Evolutionary conservation across 768 basidiomycete species (phyloP).

Genomic region (Phaeotremella fagi): DNA sequence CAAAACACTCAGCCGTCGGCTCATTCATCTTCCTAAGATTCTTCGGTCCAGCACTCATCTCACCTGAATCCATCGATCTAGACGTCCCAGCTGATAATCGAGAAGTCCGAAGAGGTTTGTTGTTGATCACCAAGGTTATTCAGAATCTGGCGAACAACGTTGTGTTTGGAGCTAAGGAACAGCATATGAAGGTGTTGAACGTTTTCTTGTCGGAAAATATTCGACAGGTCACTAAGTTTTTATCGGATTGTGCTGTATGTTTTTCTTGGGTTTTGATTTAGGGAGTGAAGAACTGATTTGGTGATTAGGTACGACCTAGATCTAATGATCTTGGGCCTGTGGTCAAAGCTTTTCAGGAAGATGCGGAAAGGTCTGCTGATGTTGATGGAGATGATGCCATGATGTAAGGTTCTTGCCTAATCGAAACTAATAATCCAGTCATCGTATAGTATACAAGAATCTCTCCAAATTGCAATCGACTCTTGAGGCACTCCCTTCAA

Average conservation of each 20-base stretch:
- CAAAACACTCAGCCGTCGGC: slow-evolving; percentile 50
- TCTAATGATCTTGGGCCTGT: slow-evolving; percentile 21
- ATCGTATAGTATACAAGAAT: slow-evolving; percentile 29
- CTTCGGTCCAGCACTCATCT: slow-evolving; percentile 83
- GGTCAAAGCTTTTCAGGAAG: slow-evolving; percentile 20
- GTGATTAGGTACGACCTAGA: slow-evolving; percentile 30
- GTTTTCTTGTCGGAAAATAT: slow-evolving; percentile 54
- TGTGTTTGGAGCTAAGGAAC: slow-evolving; percentile 77
- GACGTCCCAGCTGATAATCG: slow-evolving; percentile 62
- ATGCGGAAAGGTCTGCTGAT: slow-evolving; percentile 28
- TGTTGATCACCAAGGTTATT: slow-evolving; percentile 83
- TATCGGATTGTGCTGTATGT: slow-evolving; percentile 42
- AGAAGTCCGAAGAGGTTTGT: slow-evolving; percentile 68
- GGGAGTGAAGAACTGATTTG: slow-evolving; percentile 1
- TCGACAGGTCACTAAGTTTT: slow-evolving; percentile 37
- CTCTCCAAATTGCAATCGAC: slow-evolving; percentile 16
- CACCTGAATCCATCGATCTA: slow-evolving; percentile 78
- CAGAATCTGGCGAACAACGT: slow-evolving; percentile 93
- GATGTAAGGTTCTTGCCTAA: slow-evolving; percentile 19
- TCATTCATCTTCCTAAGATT: slow-evolving; percentile 93
- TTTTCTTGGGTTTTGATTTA: neutral
- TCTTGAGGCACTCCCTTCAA: slow-evolving; percentile 12
- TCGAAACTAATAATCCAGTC: slow-evolving; percentile 12
- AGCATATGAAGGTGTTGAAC: slow-evolving; percentile 76
- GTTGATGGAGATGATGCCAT: slow-evolving; percentile 28